Evolutionary conservation across 371 early-diverging fungal species (phyloP), one percentile per base, ranked within the genome.

Genomic region (Lichtheimia corymbifera): DNA sequence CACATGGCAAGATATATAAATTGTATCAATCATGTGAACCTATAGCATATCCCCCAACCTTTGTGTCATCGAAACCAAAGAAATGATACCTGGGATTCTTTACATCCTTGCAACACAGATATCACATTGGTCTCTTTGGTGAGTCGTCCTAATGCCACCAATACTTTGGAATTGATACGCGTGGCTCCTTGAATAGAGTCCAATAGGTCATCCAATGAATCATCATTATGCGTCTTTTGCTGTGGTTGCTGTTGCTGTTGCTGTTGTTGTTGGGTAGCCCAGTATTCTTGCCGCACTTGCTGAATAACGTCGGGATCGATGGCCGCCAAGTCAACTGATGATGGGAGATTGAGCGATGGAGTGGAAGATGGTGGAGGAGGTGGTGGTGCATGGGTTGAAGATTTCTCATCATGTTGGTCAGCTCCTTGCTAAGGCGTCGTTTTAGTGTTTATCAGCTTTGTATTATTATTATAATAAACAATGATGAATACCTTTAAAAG

Each of bases 271-370:
- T 28, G 28, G 17, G 15, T 45, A 18, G 45, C 45, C 45, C 45
- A 45, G 67, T 52, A 79, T 41, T 79, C 79, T 15, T 68, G 57
- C 28, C 73, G 67, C 11, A 79, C 79, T 70, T 79, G 69, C 15
- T 62, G 54, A 50, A 79, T 70, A 7, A 76, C 64, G n/a, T 65
- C 55, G 35, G 62, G 74, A 62, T 67, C 69, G 44, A 77, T 74
- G 24, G 43, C 64, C 5, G 72, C 58, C 24, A 77, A 51, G 51
- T 72, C 63, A 12, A 74, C 42, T 5, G 55, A 63, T 1, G 66
- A 49, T 24, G 65, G 52, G 24, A 67, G 42, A 40, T 42, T 22
- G 17, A 65, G 24, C 4, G 53, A 9, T 9, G 22, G 17, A 43
- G 52, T 20, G 4, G 24, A 11, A n/a, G 30, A 13, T 24, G 13